These are phyloP conservation scores for Fusarium pininemorale DNA, from an alignment of 2,329 filamentous ascomycete genomes.

Conservation along the genomic window DNA sequence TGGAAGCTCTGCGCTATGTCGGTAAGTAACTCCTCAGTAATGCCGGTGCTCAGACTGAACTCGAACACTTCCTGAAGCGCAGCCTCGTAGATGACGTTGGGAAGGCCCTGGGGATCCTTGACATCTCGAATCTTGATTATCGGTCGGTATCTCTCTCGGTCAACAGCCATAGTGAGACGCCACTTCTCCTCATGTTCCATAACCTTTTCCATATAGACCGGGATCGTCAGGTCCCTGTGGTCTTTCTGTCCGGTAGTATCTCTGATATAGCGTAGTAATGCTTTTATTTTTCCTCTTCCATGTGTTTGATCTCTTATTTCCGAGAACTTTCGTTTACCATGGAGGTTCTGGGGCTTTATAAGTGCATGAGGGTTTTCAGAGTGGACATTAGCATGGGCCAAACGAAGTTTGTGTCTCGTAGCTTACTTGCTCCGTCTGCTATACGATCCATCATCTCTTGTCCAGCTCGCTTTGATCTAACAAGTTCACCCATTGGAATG, in stretches of 20 bases:
- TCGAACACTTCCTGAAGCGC: conserved; percentile 25
- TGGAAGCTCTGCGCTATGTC: conserved; percentile 15
- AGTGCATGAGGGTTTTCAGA: neutral
- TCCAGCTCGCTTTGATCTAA: neutral
- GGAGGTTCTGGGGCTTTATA: neutral
- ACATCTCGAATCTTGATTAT: conserved; percentile 46
- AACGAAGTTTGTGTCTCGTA: neutral
- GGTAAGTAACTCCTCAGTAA: conserved; percentile 37
- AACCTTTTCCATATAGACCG: conserved; percentile 50
- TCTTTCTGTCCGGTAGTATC: neutral
- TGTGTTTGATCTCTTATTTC: conserved; percentile 10
- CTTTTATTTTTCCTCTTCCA: neutral
- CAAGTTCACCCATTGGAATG: conserved; percentile 17
- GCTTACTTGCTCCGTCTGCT: neutral
- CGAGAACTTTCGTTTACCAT: neutral
- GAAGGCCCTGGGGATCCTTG: neutral
- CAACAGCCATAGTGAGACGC: conserved; percentile 54
- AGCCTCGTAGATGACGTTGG: conserved; percentile 9
- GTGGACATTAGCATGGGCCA: neutral
- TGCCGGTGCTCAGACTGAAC: conserved; percentile 42
- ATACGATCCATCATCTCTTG: neutral
- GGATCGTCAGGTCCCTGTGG: conserved; percentile 14
- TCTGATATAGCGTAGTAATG: conserved; percentile 21
- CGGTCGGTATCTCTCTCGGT: conserved; percentile 53
- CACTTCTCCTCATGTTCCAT: conserved; percentile 47